A percentile compares a stretch with the other conserved stretches of the same genome.
phyloP scores from a whole-genome alignment of 192 early-diverging fungal genomes.

The Cetraspora pellucida region DNA sequence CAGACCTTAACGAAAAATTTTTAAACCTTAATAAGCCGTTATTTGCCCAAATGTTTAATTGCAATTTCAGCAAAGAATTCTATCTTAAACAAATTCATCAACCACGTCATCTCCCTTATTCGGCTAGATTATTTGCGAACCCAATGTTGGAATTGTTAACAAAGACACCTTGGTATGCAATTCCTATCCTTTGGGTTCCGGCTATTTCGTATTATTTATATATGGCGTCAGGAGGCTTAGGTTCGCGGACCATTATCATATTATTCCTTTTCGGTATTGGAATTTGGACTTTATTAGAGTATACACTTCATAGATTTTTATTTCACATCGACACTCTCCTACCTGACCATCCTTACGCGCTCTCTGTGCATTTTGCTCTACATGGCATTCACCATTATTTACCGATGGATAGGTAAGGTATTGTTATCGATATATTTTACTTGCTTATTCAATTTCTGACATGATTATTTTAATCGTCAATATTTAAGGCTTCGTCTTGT shows the following conservation, averaged over 20 bases:
- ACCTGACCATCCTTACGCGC: constrained; percentile 78
- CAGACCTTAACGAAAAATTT: constrained; percentile 66
- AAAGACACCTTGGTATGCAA: constrained; percentile 90
- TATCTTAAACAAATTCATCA: constrained; percentile 92
- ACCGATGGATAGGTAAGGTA: constrained; percentile 85
- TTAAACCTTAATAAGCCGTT: constrained; percentile 82
- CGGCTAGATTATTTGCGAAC: constrained; percentile 86
- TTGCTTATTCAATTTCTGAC: background rate
- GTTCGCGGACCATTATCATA: constrained; percentile 40
- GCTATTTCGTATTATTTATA: constrained; percentile 55
- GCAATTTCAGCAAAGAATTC: constrained; percentile 75
- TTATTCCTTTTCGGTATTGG: constrained; percentile 70
- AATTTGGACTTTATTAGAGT: constrained; percentile 89
- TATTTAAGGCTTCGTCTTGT: constrained; percentile 81
- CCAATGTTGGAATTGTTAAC: constrained; percentile 78
- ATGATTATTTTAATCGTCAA: background rate
- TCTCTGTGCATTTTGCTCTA: constrained; percentile 82
- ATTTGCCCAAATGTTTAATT: constrained; percentile 75
- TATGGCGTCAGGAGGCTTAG: constrained; percentile 43
- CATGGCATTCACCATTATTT: constrained; percentile 97
- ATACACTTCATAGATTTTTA: constrained; percentile 88
- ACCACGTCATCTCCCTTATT: constrained; percentile 73
- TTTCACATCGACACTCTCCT: constrained; percentile 91
- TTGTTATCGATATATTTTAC: background rate
- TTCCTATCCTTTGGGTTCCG: constrained; percentile 91